Evolutionary conservation across 2,329 filamentous ascomycete species (phyloP).

Genomic region (Talaromyces islandicus): DNA sequence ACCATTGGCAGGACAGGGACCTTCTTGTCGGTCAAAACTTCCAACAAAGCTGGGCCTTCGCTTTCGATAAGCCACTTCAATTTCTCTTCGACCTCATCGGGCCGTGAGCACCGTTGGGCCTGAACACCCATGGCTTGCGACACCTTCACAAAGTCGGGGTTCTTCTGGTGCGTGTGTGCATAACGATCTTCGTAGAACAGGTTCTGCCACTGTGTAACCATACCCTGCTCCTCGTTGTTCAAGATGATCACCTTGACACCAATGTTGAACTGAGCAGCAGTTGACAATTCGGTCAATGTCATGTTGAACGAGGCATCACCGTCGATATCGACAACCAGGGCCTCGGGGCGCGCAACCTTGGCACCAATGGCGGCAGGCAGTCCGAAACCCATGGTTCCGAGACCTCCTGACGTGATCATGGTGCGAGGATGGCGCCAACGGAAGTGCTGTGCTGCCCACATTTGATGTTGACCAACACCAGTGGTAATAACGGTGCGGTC

Average conservation of each 20-base stretch:
- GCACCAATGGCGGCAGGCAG: conserved; percentile 92
- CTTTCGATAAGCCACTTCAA: conserved; percentile 84
- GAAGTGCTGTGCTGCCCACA: conserved; percentile 98
- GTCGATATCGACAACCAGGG: conserved; percentile 90
- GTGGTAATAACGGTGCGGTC: conserved; percentile 82
- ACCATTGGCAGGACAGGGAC: conserved; percentile 95
- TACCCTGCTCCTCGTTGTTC: conserved; percentile 97
- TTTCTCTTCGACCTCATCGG: conserved; percentile 69
- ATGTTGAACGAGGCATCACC: conserved; percentile 99
- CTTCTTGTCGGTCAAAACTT: conserved; percentile 79
- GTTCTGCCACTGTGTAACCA: conserved; percentile 98
- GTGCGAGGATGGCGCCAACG: conserved; percentile 85
- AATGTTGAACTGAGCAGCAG: conserved; percentile 92
- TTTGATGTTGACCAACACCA: conserved; percentile 96
- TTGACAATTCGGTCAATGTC: conserved; percentile 92
- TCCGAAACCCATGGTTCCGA: conserved; percentile 94
- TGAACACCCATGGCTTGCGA: conserved; percentile 87
- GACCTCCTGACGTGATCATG: conserved; percentile 93
- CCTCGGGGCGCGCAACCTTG: conserved; percentile 76
- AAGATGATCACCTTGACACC: conserved; percentile 90
- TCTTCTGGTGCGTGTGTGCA: conserved; percentile 85
- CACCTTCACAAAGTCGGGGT: conserved; percentile 94
- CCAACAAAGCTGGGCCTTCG: conserved; percentile 86
- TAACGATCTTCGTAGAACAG: conserved; percentile 95
- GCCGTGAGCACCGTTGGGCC: conserved; percentile 63